phyloP scores from a whole-genome alignment of 495 filamentous ascomycete species.

The Trichodelitschia bisporula region DNA sequence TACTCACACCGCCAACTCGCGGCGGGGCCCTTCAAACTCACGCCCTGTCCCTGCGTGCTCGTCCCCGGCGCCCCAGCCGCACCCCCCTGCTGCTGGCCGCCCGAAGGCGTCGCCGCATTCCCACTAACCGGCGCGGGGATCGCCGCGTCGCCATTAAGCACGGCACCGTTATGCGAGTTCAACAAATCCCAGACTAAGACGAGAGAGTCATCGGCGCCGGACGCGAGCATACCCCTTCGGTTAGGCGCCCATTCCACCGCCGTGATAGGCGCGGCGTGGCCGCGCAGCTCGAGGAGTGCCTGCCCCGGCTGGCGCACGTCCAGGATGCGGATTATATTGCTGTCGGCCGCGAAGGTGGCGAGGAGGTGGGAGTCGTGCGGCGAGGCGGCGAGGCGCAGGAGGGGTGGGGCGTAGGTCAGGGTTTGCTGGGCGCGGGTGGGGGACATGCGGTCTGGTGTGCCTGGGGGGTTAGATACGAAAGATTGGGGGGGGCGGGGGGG shows the following conservation, averaged over 20 bases:
- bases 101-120: slow-evolving; percentile 12
- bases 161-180: slow-evolving; percentile 25
- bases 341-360: slow-evolving; percentile 88
- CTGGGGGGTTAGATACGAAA: too few species aligned
- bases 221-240: slow-evolving; percentile 67
- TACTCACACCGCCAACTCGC: slow-evolving; percentile 89
- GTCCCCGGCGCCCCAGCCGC: background rate
- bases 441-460: slow-evolving; percentile 24
- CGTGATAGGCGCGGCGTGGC: slow-evolving; percentile 68
- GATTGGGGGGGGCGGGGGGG: too few species aligned
- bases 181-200: slow-evolving; percentile 89
- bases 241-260: slow-evolving; percentile 89
- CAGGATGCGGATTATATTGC: slow-evolving; percentile 76
- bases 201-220: slow-evolving; percentile 73
- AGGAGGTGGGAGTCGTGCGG: slow-evolving; percentile 90
- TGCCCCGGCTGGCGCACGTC: slow-evolving; percentile 94
- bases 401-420: slow-evolving; percentile 47
- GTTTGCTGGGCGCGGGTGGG: slow-evolving; percentile 48
- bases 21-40: slow-evolving; percentile 30
- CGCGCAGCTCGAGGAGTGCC: slow-evolving; percentile 77
- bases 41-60: background rate
- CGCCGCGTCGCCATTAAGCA: slow-evolving; percentile 5
- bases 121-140: slow-evolving; percentile 19
- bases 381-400: slow-evolving; percentile 30
- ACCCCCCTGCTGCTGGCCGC: background rate